Percentiles rank a stretch among this genome's conserved stretches.
Evolutionary conservation across 2,329 filamentous ascomycete species (phyloP).

Genomic region (Aspergillus persii): DNA sequence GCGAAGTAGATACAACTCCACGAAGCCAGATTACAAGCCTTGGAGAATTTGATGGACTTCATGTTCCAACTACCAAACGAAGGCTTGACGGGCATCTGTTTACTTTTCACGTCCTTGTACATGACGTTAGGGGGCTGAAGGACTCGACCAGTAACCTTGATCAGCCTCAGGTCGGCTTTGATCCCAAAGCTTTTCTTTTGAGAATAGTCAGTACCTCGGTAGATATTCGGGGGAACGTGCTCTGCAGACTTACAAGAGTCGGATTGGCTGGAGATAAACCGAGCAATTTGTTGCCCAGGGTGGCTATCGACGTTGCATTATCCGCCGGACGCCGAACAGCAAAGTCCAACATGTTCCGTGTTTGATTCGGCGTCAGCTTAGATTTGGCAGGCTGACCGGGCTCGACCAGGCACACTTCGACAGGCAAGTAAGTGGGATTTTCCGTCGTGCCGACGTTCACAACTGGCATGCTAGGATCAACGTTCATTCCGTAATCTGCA

Average conservation of each 20-base stretch:
- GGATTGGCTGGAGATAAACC: constrained; percentile 48
- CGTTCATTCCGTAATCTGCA: constrained; percentile 38
- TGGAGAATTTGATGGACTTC: constrained; percentile 55
- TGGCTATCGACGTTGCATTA: constrained; percentile 67
- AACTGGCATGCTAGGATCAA: constrained; percentile 52
- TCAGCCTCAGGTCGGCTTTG: constrained; percentile 45
- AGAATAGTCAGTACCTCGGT: not conserved
- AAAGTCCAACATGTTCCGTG: constrained; percentile 67
- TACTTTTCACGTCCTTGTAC: constrained; percentile 49
- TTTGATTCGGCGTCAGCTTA: constrained; percentile 61
- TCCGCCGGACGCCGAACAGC: constrained; percentile 64
- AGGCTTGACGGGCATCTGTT: constrained; percentile 17
- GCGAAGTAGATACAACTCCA: constrained; percentile 32
- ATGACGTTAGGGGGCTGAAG: constrained; percentile 59
- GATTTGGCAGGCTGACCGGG: constrained; percentile 63
- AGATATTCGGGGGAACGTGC: no score
- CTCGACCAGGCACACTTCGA: constrained; percentile 63
- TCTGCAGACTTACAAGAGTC: constrained; percentile 41
- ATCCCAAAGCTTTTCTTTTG: constrained; percentile 60
- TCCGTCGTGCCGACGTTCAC: constrained; percentile 62
- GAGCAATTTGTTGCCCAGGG: constrained; percentile 54
- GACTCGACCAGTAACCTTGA: constrained; percentile 72
- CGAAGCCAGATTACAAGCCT: constrained; percentile 38
- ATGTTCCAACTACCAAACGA: constrained; percentile 70
- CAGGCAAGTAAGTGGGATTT: constrained; percentile 63